Percentiles rank a stretch among this genome's conserved stretches.
Evolutionary conservation across 495 filamentous ascomycete species (phyloP).

Genomic region (Tuber magnatum): DNA sequence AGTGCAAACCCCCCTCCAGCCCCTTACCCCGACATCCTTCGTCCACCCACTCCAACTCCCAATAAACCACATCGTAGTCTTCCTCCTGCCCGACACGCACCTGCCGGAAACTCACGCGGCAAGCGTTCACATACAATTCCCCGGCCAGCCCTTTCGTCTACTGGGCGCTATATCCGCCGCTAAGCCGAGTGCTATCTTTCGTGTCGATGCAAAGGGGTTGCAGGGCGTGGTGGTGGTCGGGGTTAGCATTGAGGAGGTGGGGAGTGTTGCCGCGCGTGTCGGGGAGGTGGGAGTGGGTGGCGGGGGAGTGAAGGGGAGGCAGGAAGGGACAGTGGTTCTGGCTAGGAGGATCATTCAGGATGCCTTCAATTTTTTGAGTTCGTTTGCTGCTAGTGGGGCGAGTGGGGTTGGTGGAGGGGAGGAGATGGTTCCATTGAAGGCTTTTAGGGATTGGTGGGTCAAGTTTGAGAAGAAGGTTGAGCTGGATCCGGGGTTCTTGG

Average conservation of each 20-base stretch:
- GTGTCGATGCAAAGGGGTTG: constrained; percentile 13
- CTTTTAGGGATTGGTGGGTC: constrained; percentile 93
- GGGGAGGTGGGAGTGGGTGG: constrained; percentile 40
- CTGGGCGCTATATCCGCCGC: constrained; percentile 81
- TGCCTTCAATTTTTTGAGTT: constrained; percentile 93
- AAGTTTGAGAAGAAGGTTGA: constrained; percentile 90
- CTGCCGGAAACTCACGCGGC: constrained; percentile 73
- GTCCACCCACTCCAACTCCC: constrained; percentile 55
- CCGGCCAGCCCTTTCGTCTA: constrained; percentile 59
- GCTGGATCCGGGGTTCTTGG: constrained; percentile 80
- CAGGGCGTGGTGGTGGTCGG: constrained; percentile 59
- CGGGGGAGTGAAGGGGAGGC: constrained; percentile 26
- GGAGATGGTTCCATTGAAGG: constrained; percentile 81
- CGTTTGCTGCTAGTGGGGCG: constrained; percentile 58
- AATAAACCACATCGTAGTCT: constrained; percentile 81
- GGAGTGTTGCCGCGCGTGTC: constrained; percentile 63
- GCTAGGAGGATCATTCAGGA: constrained; percentile 91
- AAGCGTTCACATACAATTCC: constrained; percentile 75
- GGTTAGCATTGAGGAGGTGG: constrained; percentile 70
- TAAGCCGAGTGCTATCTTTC: constrained; percentile 82
- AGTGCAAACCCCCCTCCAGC: constrained; percentile 56
- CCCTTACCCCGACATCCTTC: constrained; percentile 59
- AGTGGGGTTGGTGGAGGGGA: constrained; percentile 48
- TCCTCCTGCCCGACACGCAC: constrained; percentile 71
- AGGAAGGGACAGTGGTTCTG: constrained; percentile 59